Percentiles rank a stretch among this genome's conserved stretches.
phyloP scores from a whole-genome alignment of 371 early-diverging fungal genomes.

The Apophysomyces trapeziformis region DNA sequence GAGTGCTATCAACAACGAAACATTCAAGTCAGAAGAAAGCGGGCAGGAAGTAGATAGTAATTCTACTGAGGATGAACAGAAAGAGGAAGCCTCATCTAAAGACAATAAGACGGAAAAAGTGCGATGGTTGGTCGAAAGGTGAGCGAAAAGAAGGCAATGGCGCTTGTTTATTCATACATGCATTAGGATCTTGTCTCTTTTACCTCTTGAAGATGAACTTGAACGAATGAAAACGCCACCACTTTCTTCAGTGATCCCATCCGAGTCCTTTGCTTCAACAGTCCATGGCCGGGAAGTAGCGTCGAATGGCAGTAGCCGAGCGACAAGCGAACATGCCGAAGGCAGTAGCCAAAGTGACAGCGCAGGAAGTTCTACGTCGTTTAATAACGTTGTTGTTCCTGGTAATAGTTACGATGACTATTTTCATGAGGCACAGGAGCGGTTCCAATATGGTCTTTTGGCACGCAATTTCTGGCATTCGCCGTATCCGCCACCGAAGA shows the following conservation, averaged over 20 bases:
- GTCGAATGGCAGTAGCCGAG: constrained; percentile 3
- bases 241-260: constrained; percentile 40
- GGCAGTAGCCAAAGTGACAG: constrained; percentile 14
- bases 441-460: constrained; percentile 51
- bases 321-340: constrained; percentile 13
- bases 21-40: background rate
- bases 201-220: constrained; percentile 57
- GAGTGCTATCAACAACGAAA: constrained; percentile 22
- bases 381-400: constrained; percentile 38
- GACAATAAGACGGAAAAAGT: constrained; percentile 51
- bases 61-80: constrained; percentile 17
- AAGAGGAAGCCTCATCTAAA: constrained; percentile 15
- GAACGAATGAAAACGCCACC: constrained; percentile 54
- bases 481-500: constrained; percentile 52
- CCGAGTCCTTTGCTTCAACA: constrained; percentile 39
- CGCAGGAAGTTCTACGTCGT: constrained; percentile 14
- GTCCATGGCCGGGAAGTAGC: constrained; percentile 16
- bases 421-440: constrained; percentile 56
- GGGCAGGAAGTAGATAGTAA: constrained; percentile 16
- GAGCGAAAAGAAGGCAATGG: background rate
- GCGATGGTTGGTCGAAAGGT: constrained; percentile 59
- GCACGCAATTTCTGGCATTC: constrained; percentile 55
- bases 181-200: constrained; percentile 45
- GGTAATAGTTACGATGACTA: constrained; percentile 59
- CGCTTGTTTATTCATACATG: background rate